Conservation (phyloP, 2,329 filamentous ascomycete species). For the Colletotrichum costaricense region DNA sequence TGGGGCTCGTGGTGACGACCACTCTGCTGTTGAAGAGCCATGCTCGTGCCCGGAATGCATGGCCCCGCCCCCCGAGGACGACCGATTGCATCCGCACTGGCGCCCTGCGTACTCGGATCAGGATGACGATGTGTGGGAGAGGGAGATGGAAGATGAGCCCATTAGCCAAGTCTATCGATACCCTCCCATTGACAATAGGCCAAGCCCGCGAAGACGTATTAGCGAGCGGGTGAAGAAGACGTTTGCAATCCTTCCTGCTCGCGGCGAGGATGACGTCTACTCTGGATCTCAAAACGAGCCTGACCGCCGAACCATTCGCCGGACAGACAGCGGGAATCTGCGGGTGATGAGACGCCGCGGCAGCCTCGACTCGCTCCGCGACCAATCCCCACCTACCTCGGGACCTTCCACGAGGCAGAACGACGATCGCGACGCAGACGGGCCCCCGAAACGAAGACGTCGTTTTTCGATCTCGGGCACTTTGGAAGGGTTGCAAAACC, state of each 20-base stretch:
- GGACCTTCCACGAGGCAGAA: constrained; percentile 48
- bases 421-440: constrained; percentile 41
- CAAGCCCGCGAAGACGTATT: constrained; percentile 58
- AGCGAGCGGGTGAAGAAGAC: constrained; percentile 67
- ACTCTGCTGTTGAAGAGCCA: constrained; percentile 42
- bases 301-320: constrained; percentile 68
- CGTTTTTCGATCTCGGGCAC: constrained; percentile 58
- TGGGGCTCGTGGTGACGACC: constrained; percentile 35
- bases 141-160: constrained; percentile 46
- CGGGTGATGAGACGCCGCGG: constrained; percentile 66
- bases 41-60: constrained; percentile 58
- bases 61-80: constrained; percentile 61
- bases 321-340: constrained; percentile 69
- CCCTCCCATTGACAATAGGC: constrained; percentile 61
- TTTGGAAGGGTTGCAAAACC: constrained; percentile 63
- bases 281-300: constrained; percentile 44
- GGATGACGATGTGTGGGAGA: constrained; percentile 46
- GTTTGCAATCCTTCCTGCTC: constrained; percentile 69
- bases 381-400: constrained; percentile 33
- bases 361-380: constrained; percentile 57
- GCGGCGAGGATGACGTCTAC: constrained; percentile 52
- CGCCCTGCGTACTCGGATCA: constrained; percentile 61
- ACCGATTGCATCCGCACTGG: constrained; percentile 71
- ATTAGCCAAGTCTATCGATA: constrained; percentile 57
- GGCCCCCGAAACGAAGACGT: constrained; percentile 37